phyloP scores from a whole-genome alignment of 2,329 filamentous ascomycete species.

The Hypoxylon rubiginosum region DNA sequence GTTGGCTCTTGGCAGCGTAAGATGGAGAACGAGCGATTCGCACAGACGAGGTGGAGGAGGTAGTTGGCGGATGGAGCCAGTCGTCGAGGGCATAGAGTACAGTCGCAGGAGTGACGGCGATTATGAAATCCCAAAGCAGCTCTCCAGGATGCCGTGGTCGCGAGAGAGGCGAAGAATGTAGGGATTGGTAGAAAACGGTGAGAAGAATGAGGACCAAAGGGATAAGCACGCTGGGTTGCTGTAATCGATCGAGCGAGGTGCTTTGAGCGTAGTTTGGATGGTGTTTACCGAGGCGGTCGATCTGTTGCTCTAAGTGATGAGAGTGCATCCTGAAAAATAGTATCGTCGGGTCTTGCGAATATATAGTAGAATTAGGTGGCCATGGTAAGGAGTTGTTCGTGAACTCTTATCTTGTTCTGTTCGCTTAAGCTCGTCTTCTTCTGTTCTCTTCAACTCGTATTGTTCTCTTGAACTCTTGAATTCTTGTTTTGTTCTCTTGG shows the following conservation, averaged over 20 bases:
- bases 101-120: conserved; percentile 68
- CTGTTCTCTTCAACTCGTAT: background rate
- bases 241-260: conserved; percentile 52
- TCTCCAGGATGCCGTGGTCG: conserved; percentile 56
- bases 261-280: conserved; percentile 42
- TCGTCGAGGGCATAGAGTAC: conserved; percentile 70
- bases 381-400: conserved; percentile 36
- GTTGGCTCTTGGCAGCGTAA: conserved; percentile 73
- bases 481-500: background rate
- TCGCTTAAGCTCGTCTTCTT: conserved; percentile 1
- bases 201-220: conserved; percentile 53
- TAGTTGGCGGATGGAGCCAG: conserved; percentile 65
- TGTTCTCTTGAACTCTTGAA: background rate
- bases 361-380: conserved; percentile 33
- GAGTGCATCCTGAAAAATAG: conserved; percentile 55
- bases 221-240: conserved; percentile 55
- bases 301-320: conserved; percentile 50
- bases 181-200: conserved; percentile 55
- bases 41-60: conserved; percentile 56
- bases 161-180: conserved; percentile 47
- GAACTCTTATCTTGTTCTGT: background rate
- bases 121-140: conserved; percentile 72
- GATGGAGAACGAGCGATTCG: conserved; percentile 56
- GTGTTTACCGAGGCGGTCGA: conserved; percentile 48
- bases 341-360: conserved; percentile 22